A percentile compares a stretch with the other conserved stretches of the same genome.
Evolutionary conservation across 2,329 filamentous ascomycete species (phyloP).

Genomic region (Chrysoporthe austroafricana): DNA sequence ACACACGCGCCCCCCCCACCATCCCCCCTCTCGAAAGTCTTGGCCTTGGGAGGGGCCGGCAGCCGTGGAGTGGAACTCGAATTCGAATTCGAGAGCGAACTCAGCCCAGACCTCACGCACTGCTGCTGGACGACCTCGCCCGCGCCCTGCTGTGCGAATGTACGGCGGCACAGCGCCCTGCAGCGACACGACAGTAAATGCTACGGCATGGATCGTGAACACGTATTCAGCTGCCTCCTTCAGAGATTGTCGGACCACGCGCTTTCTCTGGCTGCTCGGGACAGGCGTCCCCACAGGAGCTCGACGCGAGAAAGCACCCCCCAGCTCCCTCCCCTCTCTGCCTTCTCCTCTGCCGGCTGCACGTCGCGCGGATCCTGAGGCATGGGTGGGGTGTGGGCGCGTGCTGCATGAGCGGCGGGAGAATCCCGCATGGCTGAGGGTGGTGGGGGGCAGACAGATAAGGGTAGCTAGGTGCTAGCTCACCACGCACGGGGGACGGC

Average conservation of each 20-base stretch:
- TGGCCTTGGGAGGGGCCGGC: too few species aligned
- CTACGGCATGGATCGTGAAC: slow-evolving; percentile 7
- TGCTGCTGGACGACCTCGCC: neutral
- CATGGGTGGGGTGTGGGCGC: neutral
- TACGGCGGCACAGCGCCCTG: neutral
- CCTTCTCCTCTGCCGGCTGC: neutral
- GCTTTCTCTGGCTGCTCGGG: too few species aligned
- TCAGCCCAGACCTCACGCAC: neutral
- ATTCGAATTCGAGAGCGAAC: neutral
- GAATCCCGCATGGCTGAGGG: slow-evolving; percentile 15
- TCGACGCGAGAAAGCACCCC: neutral
- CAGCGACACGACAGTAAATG: neutral
- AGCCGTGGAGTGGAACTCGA: neutral
- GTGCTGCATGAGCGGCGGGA: neutral
- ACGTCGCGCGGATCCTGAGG: slow-evolving; percentile 4
- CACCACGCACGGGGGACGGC: neutral
- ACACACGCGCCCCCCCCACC: too few species aligned
- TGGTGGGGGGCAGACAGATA: slow-evolving; percentile 21
- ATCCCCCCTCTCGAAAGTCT: too few species aligned
- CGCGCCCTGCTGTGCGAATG: neutral
- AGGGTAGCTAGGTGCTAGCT: slow-evolving; percentile 1
- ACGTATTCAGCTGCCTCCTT: slow-evolving; percentile 6
- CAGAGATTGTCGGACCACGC: slow-evolving; percentile 4
- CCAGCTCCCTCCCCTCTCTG: slow-evolving; percentile 4
- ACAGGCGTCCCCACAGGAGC: too few species aligned